phyloP scores from a whole-genome alignment of 257 asterid species.

The Solanum ossicruentum region DNA sequence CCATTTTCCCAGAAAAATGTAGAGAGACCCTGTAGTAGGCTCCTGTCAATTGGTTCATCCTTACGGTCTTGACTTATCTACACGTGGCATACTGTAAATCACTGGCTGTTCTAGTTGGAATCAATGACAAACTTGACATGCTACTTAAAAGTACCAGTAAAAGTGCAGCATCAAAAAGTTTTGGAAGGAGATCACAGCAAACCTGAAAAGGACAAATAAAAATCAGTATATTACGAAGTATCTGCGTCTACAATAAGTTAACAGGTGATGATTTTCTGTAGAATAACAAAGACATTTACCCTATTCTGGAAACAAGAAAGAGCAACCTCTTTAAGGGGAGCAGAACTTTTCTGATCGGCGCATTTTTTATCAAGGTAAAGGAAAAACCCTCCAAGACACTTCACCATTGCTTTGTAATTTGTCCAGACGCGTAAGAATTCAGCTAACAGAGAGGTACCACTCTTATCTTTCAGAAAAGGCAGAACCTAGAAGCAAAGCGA shows the following conservation, averaged over 20 bases:
- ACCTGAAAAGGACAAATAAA: slow-evolving; percentile 3
- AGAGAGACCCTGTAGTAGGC: slow-evolving; percentile 3
- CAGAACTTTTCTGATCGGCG: background rate
- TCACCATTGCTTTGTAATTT: slow-evolving; percentile 8
- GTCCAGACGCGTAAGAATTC: slow-evolving; percentile 4
- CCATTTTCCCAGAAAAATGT: slow-evolving; percentile 5
- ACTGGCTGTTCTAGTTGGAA: background rate
- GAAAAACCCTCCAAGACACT: slow-evolving; percentile 11
- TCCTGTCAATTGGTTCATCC: slow-evolving; percentile 5
- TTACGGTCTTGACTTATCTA: slow-evolving; percentile 5
- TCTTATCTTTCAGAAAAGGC: slow-evolving; percentile 7
- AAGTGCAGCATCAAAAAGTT: slow-evolving; percentile 5
- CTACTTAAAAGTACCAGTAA: slow-evolving; percentile 1
- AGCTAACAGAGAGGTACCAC: background rate
- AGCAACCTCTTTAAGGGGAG: slow-evolving; percentile 1
- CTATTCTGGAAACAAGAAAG: background rate
- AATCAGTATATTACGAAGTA: background rate
- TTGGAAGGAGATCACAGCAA: slow-evolving; percentile 3
- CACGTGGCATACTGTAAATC: background rate
- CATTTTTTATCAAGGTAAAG: slow-evolving; percentile 2
- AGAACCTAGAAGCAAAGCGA: slow-evolving; percentile 4
- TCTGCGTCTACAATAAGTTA: background rate
- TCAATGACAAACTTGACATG: background rate
- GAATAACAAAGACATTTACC: background rate
- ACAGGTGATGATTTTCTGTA: background rate